Conservation (phyloP, 164 flowering plant genomes). For the Sextonia rubra region DNA sequence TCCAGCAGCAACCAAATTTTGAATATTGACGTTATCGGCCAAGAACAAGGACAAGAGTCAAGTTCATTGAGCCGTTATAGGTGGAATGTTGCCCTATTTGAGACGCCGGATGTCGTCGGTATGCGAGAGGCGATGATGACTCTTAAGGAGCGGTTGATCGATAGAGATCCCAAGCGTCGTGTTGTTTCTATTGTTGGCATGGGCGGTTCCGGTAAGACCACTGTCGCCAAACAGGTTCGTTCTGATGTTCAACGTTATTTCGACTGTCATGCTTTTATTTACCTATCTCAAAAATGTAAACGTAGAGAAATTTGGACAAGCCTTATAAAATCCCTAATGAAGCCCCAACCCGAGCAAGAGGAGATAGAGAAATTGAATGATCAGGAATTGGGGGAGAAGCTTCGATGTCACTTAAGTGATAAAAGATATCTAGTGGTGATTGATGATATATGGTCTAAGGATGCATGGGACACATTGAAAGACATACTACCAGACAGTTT, state of each 20-base stretch:
- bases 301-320: neutral
- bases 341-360: neutral
- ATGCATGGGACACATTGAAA: slow-evolving; percentile 35
- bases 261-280: neutral
- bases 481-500: slow-evolving; percentile 34
- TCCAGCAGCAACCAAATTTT: too few species aligned
- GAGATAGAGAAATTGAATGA: neutral
- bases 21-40: neutral
- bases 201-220: neutral
- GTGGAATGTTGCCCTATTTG: neutral
- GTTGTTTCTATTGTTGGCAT: neutral
- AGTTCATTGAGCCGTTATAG: neutral
- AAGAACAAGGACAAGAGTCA: neutral
- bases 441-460: slow-evolving; percentile 47
- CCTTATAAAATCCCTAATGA: neutral
- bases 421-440: slow-evolving; percentile 44
- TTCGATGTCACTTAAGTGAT: slow-evolving; percentile 21
- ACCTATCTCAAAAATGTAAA: neutral
- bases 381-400: neutral
- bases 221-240: neutral
- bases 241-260: neutral
- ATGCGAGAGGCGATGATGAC: neutral
- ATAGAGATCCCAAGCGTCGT: neutral
- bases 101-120: neutral
- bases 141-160: neutral